Evolutionary conservation across 345 rosid genomes (phyloP).

Genomic region (Moringa oleifera): DNA sequence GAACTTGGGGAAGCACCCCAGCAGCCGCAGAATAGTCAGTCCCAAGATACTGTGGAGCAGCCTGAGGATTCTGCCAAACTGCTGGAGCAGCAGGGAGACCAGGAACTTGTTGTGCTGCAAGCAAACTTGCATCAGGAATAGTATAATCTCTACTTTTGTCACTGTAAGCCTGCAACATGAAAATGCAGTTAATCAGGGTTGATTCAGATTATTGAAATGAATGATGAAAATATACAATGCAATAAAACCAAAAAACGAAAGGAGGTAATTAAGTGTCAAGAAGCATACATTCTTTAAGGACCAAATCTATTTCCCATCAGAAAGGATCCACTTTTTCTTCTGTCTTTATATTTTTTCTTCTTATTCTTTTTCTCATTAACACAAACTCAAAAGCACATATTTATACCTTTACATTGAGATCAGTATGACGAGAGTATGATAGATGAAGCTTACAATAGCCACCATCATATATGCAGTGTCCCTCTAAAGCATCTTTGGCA

Average conservation of each 20-base stretch:
- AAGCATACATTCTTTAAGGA: conserved; percentile 43
- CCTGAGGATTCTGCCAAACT: conserved; percentile 65
- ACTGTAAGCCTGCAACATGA: conserved; percentile 56
- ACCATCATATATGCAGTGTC: conserved; percentile 99
- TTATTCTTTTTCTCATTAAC: conserved; percentile 34
- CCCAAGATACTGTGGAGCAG: conserved; percentile 35
- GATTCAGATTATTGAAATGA: not conserved
- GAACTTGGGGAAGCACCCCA: conserved; percentile 28
- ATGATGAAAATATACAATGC: not conserved
- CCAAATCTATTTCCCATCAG: conserved; percentile 37
- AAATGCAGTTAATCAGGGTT: conserved; percentile 7
- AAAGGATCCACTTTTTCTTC: conserved; percentile 35
- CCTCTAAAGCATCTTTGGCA: conserved; percentile 92
- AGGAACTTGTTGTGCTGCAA: conserved; percentile 43
- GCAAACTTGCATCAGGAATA: conserved; percentile 49
- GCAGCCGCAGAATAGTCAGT: conserved; percentile 33
- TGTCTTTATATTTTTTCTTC: conserved; percentile 28
- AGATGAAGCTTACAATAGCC: conserved; percentile 99
- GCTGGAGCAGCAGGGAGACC: conserved; percentile 40
- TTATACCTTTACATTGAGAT: conserved; percentile 99
- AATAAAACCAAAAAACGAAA: conserved; percentile 8
- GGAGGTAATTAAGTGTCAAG: conserved; percentile 30
- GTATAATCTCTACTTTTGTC: conserved; percentile 98
- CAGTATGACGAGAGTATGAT: conserved; percentile 99
- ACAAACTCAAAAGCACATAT: conserved; percentile 55